A percentile compares a stretch with the other conserved stretches of the same genome.
Conservation (phyloP, 148 eudicot genomes). For the Linanthus parryae region DNA sequence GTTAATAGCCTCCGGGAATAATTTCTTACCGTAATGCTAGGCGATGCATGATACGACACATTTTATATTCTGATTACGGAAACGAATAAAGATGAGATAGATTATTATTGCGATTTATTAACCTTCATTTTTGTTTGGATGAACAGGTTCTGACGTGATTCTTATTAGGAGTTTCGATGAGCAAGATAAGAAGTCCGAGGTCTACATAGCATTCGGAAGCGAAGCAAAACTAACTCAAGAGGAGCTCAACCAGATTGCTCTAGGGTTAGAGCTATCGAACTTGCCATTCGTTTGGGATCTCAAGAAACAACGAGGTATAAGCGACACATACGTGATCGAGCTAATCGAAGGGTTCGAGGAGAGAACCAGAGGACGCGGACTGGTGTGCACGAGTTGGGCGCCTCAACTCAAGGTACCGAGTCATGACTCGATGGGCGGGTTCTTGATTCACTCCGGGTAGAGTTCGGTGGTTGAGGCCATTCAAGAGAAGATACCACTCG, state of each 20-base stretch:
- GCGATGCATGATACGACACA: too few species aligned
- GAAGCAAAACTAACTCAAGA: constrained; percentile 26
- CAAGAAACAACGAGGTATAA: constrained; percentile 12
- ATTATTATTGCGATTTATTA: too few species aligned
- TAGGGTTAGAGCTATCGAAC: constrained; percentile 31
- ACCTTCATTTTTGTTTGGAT: too few species aligned
- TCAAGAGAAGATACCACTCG: constrained; percentile 8
- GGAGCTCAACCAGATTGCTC: constrained; percentile 30
- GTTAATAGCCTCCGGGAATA: too few species aligned
- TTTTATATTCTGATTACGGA: too few species aligned
- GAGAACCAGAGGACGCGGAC: constrained; percentile 12
- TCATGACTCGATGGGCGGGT: constrained; percentile 36
- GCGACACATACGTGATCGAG: constrained; percentile 1
- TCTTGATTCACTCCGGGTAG: constrained; percentile 37
- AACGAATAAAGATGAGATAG: too few species aligned
- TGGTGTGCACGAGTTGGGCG: constrained; percentile 44
- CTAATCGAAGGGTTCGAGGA: constrained; percentile 3
- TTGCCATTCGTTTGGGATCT: constrained; percentile 41
- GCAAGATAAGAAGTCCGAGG: too few species aligned
- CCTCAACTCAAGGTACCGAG: constrained; percentile 37
- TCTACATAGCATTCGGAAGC: too few species aligned
- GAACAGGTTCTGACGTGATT: too few species aligned
- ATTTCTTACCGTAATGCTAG: too few species aligned
- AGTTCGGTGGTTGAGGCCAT: constrained; percentile 15
- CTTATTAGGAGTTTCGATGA: too few species aligned